Conservation (phyloP, 495 filamentous ascomycete species). For the Thermothielavioides terrestris region DNA sequence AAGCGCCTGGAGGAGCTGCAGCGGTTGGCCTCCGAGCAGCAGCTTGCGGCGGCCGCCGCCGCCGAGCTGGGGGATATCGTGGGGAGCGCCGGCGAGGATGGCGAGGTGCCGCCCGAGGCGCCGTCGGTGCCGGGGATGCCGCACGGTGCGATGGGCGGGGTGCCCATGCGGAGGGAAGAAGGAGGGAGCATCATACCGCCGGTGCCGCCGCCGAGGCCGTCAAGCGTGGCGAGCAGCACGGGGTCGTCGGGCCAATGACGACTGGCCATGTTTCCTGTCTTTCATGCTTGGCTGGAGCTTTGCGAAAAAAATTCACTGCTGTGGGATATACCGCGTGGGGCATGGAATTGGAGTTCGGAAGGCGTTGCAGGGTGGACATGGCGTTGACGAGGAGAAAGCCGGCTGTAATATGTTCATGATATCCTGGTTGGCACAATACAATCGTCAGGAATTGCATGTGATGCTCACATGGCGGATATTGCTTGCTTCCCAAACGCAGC, state of each 20-base stretch:
- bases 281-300: neutral
- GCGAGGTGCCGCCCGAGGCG: conserved; percentile 7
- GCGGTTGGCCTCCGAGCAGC: conserved; percentile 29
- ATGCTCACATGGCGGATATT: too few species aligned
- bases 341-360: neutral
- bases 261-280: neutral
- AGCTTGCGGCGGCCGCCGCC: conserved; percentile 21
- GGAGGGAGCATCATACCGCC: conserved; percentile 16
- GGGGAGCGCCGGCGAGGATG: conserved; percentile 1
- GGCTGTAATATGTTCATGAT: neutral
- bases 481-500: too few species aligned
- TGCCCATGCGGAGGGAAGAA: conserved; percentile 40
- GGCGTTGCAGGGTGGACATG: neutral
- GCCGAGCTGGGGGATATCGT: conserved; percentile 9
- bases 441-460: too few species aligned
- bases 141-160: conserved; percentile 30
- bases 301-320: neutral
- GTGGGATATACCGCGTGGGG: neutral
- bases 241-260: conserved; percentile 31
- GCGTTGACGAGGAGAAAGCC: neutral
- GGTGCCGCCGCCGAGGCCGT: conserved; percentile 33
- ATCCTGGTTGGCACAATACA: neutral
- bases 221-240: conserved; percentile 34
- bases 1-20: conserved; percentile 33
- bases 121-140: conserved; percentile 14